These are phyloP conservation scores for Spencermartinsiella ligniputridi DNA, from an alignment of 1,139 yeast genomes.

Conservation along the genomic window DNA sequence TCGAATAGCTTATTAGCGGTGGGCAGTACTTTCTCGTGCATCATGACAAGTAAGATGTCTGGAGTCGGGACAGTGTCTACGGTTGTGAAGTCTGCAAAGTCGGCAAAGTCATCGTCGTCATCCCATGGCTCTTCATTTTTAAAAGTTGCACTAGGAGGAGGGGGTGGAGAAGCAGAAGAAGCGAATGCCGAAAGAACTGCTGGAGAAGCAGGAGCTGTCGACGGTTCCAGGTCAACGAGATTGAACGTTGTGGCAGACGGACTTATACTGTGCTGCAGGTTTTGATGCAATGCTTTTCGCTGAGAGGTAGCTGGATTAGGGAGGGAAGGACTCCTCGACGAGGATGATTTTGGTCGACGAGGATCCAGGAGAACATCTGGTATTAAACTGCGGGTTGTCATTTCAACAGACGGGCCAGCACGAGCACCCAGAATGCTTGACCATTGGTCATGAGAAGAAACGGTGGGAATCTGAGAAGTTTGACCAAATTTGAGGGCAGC, in stretches of 20 bases:
- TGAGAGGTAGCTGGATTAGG: too few relatives aligned
- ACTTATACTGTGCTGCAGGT: not conserved
- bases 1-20: conserved; percentile 19
- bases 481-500: conserved; percentile 11
- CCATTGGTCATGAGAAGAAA: not conserved
- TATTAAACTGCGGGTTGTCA: not conserved
- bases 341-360: too few relatives aligned
- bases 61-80: conserved; percentile 17
- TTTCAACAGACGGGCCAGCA: not conserved
- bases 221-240: not conserved
- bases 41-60: conserved; percentile 16
- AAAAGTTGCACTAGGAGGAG: not conserved
- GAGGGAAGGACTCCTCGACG: too few relatives aligned
- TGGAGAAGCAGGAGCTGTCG: not conserved
- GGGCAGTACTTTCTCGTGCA: conserved; percentile 18
- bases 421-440: not conserved
- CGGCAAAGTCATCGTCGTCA: conserved; percentile 10
- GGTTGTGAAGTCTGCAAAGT: conserved; percentile 12
- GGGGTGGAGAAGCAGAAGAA: not conserved
- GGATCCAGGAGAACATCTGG: not conserved
- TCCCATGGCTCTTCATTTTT: not conserved
- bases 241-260: not conserved
- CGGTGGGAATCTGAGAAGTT: conserved; percentile 6
- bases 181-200: not conserved
- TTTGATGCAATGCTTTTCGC: not conserved